These are phyloP conservation scores for Entonaema liquescens DNA, from an alignment of 495 filamentous ascomycete species.

Conservation along the genomic window DNA sequence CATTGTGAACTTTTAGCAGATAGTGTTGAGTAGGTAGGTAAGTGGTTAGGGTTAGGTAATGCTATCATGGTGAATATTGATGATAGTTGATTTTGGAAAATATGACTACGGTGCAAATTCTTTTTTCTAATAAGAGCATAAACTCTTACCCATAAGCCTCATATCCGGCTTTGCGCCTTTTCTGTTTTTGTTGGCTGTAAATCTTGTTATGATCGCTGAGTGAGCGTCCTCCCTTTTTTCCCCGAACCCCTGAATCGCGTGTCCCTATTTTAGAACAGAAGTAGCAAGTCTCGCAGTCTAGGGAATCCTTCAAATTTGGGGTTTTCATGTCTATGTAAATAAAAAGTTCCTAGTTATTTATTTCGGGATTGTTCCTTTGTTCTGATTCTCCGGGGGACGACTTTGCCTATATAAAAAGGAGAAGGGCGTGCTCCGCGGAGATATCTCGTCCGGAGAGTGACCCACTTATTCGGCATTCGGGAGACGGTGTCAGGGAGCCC, in stretches of 20 bases:
- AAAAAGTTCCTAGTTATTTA: no score
- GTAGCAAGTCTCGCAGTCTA: not conserved
- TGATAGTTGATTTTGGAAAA: not conserved
- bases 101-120: no score
- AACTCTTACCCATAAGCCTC: not conserved
- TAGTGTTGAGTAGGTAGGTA: no score
- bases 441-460: slow-evolving; percentile 23
- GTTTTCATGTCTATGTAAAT: no score
- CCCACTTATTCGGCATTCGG: slow-evolving; percentile 38
- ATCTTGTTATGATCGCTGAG: not conserved
- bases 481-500: slow-evolving; percentile 21
- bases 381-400: not conserved
- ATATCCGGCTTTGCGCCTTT: not conserved
- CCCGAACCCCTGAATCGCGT: not conserved
- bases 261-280: not conserved
- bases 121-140: not conserved
- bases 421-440: slow-evolving; percentile 30
- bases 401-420: slow-evolving; percentile 21
- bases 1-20: no score
- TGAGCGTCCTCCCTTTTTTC: not conserved
- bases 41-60: no score
- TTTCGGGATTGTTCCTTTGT: not conserved
- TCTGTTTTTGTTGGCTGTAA: not conserved
- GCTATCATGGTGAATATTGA: not conserved
- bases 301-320: not conserved